Percentiles rank a stretch among this genome's conserved stretches.
Conservation (phyloP, 2,329 filamentous ascomycete species). For the Lachnellula subtilissima region DNA sequence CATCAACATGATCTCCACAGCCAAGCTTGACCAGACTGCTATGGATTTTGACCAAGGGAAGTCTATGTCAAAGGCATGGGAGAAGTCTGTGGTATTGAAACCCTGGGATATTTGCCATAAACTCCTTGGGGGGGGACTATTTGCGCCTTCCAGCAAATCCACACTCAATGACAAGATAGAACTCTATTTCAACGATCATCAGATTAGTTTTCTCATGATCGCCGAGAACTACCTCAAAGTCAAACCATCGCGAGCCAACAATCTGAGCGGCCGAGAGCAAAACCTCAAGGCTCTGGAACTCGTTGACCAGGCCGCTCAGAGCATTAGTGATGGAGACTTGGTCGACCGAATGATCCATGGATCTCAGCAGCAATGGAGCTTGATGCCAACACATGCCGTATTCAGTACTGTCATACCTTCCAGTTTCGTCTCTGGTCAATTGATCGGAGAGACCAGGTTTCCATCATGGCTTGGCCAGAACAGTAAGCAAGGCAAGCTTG, state of each 20-base stretch:
- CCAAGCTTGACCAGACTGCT: conserved; percentile 76
- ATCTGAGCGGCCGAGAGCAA: conserved; percentile 50
- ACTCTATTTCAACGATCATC: conserved; percentile 98
- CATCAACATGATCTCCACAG: conserved; percentile 96
- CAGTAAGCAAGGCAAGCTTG: conserved; percentile 75
- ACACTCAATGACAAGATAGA: conserved; percentile 97
- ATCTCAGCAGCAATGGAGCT: conserved; percentile 93
- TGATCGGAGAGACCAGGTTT: conserved; percentile 68
- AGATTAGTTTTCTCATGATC: conserved; percentile 95
- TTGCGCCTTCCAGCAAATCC: conserved; percentile 73
- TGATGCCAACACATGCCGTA: conserved; percentile 94
- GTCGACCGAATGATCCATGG: conserved; percentile 98
- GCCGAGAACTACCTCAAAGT: conserved; percentile 95
- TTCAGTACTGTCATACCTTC: conserved; percentile 93
- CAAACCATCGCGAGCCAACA: conserved; percentile 62
- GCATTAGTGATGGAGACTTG: conserved; percentile 94
- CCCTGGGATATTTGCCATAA: conserved; percentile 98
- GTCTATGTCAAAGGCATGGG: conserved; percentile 94
- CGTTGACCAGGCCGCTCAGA: conserved; percentile 81
- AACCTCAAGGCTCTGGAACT: conserved; percentile 82
- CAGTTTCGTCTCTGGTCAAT: conserved; percentile 77
- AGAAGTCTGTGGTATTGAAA: conserved; percentile 94
- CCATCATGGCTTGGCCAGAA: conserved; percentile 94
- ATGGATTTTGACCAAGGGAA: conserved; percentile 86
- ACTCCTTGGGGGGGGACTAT: conserved; percentile 83